Conservation (phyloP, 108 stramenopile species). For the Aurantiochytrium sp. region DNA sequence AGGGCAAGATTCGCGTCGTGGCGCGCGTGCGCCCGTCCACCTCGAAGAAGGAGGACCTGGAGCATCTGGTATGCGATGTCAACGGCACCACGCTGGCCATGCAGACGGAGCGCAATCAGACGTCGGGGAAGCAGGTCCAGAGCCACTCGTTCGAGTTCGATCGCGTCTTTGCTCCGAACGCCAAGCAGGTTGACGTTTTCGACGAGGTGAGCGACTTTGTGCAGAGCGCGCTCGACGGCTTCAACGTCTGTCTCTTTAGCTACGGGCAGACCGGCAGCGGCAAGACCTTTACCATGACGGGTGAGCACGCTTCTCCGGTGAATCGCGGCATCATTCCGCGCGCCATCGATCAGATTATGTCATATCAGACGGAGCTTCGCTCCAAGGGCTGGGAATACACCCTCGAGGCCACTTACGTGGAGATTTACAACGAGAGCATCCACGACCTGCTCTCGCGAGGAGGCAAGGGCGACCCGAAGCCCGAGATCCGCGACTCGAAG, state of each 20-base stretch:
- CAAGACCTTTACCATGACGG: constrained; percentile 94
- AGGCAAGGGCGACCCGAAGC: background rate
- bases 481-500: constrained; percentile 24
- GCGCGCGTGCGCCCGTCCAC: constrained; percentile 87
- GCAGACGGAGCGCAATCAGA: constrained; percentile 43
- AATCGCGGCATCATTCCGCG: constrained; percentile 92
- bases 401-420: constrained; percentile 87
- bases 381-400: constrained; percentile 87
- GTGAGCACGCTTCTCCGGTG: constrained; percentile 63
- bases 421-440: constrained; percentile 98
- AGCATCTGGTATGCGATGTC: constrained; percentile 24
- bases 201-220: constrained; percentile 92
- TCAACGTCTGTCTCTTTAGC: constrained; percentile 87
- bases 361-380: constrained; percentile 69
- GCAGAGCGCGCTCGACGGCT: constrained; percentile 91
- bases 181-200: constrained; percentile 84
- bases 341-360: constrained; percentile 81
- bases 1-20: constrained; percentile 90
- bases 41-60: constrained; percentile 63
- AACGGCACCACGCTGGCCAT: constrained; percentile 28
- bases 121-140: constrained; percentile 30
- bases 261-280: constrained; percentile 82
- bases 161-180: constrained; percentile 80
- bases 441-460: constrained; percentile 74
- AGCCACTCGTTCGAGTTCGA: constrained; percentile 74